Evolutionary conservation across 257 asterid genomes (phyloP).

Genomic region (Cruciata laevipes): DNA sequence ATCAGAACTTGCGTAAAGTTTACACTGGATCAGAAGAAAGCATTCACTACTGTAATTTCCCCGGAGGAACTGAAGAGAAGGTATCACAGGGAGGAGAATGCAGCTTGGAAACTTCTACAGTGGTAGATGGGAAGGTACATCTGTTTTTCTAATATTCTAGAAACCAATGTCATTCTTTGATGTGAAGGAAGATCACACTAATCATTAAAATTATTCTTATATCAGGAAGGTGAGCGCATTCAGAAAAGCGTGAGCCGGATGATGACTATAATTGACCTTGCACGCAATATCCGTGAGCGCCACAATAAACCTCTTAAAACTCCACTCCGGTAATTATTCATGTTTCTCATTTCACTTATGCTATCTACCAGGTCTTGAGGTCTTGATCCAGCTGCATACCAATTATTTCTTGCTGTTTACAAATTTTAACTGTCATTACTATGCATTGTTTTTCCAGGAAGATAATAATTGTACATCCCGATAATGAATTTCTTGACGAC

Average conservation of each 20-base stretch:
- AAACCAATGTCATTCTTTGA: neutral
- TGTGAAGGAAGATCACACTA: neutral
- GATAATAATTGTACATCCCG: conserved; percentile 95
- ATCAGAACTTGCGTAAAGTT: conserved; percentile 77
- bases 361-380: neutral
- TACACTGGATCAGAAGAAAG: conserved; percentile 67
- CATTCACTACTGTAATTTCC: conserved; percentile 85
- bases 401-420: neutral
- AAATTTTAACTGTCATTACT: neutral
- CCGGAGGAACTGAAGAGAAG: conserved; percentile 71
- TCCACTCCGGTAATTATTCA: conserved; percentile 59
- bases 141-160: neutral
- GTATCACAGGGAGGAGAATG: conserved; percentile 45
- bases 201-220: neutral
- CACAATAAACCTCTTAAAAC: conserved; percentile 86
- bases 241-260: conserved; percentile 86
- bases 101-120: conserved; percentile 17
- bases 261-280: conserved; percentile 85
- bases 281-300: conserved; percentile 91
- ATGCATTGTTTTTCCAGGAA: conserved; percentile 35
- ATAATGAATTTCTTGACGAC: conserved; percentile 73
- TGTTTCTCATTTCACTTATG: neutral
- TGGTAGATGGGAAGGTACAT: conserved; percentile 66
- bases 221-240: conserved; percentile 66
- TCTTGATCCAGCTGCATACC: neutral